Conservation (phyloP, 345 rosid genomes). For the Murraya paniculata region DNA sequence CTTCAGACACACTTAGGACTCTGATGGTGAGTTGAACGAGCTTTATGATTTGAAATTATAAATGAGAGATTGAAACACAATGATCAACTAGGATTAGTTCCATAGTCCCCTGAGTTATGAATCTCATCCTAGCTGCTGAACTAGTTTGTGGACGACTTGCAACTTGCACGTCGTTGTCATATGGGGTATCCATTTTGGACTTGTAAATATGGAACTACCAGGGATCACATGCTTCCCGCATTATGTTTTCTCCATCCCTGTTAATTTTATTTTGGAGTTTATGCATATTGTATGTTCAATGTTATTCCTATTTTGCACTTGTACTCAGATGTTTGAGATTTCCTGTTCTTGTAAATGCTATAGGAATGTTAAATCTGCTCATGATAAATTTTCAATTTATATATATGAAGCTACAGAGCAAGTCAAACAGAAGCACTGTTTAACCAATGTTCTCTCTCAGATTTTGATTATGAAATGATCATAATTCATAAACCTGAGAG, state of each 20-base stretch:
- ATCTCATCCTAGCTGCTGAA: background rate
- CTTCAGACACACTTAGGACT: background rate
- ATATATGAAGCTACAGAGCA: background rate
- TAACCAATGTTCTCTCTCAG: background rate
- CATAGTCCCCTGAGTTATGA: background rate
- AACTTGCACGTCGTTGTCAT: background rate
- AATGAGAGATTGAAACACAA: background rate
- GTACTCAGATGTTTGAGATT: background rate
- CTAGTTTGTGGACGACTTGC: background rate
- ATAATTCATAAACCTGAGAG: background rate
- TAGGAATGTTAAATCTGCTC: background rate
- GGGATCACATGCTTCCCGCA: background rate
- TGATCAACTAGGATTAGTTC: background rate
- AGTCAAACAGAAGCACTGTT: background rate
- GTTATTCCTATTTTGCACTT: background rate
- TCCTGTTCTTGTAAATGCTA: background rate
- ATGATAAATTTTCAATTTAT: background rate
- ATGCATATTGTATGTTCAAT: background rate
- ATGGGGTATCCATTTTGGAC: background rate
- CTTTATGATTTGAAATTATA: background rate
- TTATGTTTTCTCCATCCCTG: too few relatives aligned
- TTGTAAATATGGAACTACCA: background rate
- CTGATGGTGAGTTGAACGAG: background rate
- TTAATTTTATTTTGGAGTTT: background rate
- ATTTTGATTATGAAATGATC: background rate